Evolutionary conservation across 2,329 filamentous ascomycete genomes (phyloP).

Genomic region (Aspergillus texensis): DNA sequence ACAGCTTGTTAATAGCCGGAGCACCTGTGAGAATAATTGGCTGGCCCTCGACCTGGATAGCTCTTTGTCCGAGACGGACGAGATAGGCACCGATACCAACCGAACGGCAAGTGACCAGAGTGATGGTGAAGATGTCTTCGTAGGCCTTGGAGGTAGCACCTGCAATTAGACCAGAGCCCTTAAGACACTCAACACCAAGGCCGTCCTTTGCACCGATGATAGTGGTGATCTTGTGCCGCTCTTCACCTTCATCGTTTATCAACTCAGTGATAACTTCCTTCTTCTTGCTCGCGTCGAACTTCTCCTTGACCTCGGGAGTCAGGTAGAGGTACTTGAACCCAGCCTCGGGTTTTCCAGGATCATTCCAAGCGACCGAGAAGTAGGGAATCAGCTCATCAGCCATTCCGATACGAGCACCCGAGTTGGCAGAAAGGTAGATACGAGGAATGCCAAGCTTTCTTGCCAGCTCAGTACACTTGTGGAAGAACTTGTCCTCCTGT

Average conservation of each 20-base stretch:
- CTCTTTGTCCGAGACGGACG: constrained; percentile 95
- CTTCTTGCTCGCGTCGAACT: constrained; percentile 76
- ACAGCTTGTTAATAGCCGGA: constrained; percentile 94
- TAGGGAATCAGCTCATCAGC: constrained; percentile 95
- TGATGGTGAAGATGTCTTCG: constrained; percentile 98
- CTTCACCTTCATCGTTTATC: constrained; percentile 82
- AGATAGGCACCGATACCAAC: constrained; percentile 99
- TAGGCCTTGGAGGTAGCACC: constrained; percentile 96
- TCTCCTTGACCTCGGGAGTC: constrained; percentile 80
- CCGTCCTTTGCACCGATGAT: constrained; percentile 93
- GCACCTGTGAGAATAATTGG: constrained; percentile 98
- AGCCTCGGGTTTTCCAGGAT: constrained; percentile 74
- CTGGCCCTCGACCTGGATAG: constrained; percentile 97
- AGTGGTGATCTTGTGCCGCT: constrained; percentile 89
- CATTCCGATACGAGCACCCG: constrained; percentile 93
- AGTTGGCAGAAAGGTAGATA: constrained; percentile 98
- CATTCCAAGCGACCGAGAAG: constrained; percentile 97
- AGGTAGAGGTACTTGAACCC: constrained; percentile 98
- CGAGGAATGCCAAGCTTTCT: constrained; percentile 92
- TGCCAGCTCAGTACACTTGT: constrained; percentile 97
- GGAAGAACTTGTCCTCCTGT: constrained; percentile 95
- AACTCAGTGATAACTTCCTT: constrained; percentile 86
- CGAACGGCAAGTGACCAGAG: constrained; percentile 94
- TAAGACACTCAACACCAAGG: constrained; percentile 94
- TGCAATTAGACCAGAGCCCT: constrained; percentile 95